A percentile compares a stretch with the other conserved stretches of the same genome.
Evolutionary conservation across 345 rosid genomes (phyloP).

Genomic region (Arabidopsis suecica): DNA sequence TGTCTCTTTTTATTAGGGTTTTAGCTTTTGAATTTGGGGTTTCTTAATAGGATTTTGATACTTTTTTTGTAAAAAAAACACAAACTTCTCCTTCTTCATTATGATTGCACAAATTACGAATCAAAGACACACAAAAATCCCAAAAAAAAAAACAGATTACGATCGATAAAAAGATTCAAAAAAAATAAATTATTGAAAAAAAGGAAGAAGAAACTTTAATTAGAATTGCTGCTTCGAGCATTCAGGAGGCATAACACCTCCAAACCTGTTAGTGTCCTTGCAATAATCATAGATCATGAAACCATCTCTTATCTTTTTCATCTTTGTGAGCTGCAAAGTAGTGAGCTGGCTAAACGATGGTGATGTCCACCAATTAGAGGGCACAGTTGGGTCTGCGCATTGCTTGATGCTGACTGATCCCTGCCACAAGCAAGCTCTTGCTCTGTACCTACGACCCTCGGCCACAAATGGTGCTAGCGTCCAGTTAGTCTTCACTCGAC

Average conservation of each 20-base stretch:
- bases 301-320: constrained; percentile 61
- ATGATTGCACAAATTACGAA: constrained; percentile 12
- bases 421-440: constrained; percentile 69
- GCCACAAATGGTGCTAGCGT: constrained; percentile 60
- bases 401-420: constrained; percentile 56
- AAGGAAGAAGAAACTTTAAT: background rate
- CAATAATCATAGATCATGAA: constrained; percentile 76
- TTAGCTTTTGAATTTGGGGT: background rate
- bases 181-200: background rate
- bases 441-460: constrained; percentile 53
- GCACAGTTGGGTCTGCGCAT: constrained; percentile 52
- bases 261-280: constrained; percentile 62
- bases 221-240: constrained; percentile 67
- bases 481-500: constrained; percentile 70
- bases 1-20: background rate
- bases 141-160: background rate
- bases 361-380: constrained; percentile 67
- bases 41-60: background rate
- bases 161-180: background rate
- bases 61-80: background rate
- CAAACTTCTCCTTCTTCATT: background rate
- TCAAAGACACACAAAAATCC: background rate
- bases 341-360: constrained; percentile 56
- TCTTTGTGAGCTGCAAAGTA: constrained; percentile 44
- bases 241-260: constrained; percentile 67